These are phyloP conservation scores for Penicillium sp. DNA, from an alignment of 2,329 filamentous ascomycete species.

Conservation along the genomic window DNA sequence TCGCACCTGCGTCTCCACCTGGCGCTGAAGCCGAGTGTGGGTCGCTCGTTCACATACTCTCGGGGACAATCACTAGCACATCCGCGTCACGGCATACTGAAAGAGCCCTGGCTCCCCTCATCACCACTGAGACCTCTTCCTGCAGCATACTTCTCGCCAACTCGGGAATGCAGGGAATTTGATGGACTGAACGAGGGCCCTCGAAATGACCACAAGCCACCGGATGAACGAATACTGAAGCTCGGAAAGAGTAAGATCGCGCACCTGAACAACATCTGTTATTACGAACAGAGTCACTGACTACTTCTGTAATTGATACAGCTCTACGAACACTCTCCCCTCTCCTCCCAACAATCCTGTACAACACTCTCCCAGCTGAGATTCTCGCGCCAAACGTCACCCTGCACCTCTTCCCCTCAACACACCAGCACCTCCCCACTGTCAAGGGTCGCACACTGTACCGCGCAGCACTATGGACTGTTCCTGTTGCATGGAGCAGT, in stretches of 20 bases:
- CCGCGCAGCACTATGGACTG: conserved; percentile 89
- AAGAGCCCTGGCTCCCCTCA: conserved; percentile 34
- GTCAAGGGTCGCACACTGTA: conserved; percentile 89
- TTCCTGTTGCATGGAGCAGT: conserved; percentile 90
- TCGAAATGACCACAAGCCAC: conserved; percentile 44
- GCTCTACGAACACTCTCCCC: conserved; percentile 59
- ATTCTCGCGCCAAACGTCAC: conserved; percentile 60
- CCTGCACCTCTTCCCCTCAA: conserved; percentile 61
- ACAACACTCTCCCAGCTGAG: conserved; percentile 57
- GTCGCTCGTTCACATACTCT: conserved; percentile 27
- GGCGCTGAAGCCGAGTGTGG: conserved; percentile 9
- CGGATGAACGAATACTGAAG: conserved; percentile 58
- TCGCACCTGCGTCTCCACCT: conserved; percentile 11
- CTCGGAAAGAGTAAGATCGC: conserved; percentile 55
- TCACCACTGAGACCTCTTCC: conserved; percentile 13
- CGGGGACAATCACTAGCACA: conserved; percentile 33
- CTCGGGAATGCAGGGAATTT: conserved; percentile 18
- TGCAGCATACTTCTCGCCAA: conserved; percentile 26
- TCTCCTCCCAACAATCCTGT: conserved; percentile 57
- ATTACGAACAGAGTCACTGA: not conserved
- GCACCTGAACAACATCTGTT: not conserved
- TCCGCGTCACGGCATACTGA: conserved; percentile 34
- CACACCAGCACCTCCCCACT: conserved; percentile 66
- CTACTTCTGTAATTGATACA: conserved; percentile 23
- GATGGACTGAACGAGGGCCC: conserved; percentile 22